Base-by-base conservation (phyloP, 2,329 filamentous ascomycete species). In the Clonostachys chloroleuca region DNA sequence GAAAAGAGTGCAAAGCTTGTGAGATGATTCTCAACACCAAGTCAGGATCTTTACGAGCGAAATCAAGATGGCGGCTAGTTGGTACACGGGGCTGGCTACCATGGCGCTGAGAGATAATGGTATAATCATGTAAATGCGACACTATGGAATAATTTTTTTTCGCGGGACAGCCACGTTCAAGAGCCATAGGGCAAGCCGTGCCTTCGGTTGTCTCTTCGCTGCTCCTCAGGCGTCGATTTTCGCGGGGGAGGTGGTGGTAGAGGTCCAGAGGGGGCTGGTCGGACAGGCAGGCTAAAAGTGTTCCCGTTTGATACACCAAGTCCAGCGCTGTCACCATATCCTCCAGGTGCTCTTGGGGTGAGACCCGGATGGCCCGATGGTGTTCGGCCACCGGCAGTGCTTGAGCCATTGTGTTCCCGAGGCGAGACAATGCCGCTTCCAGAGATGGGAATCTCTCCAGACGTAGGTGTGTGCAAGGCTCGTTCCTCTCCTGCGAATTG, bases 401-500 rank as follows among this genome's bases (percentile, higher is more conserved):
- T 74, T 52, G 71, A 65, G 54, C 65, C 60, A 56, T 67, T 63
- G 53, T 72, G 69, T 53, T 81, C 76, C 56, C 71, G 71, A 47
- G 79, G 79, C 37, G 77, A 78, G 51, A 77, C 66, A 54, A 82
- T 77, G 34, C 67, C 68, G 48, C 74, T 75, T 34, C 78, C 77
- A 44, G 73, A 77, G 50, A 89, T 81, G 37, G 84, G 84, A 49
- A 89, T 89, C 56, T 89, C 84, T 49, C 84, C 84, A 46, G 85
- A 87, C 12, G 84, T 87, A 34, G 86, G 84, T 16, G 84, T 87
- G 43, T 73, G 69, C 48, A 71, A 67, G 47, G 72, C 72, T 42
- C 70, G 69, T 43, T 74, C 69, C 44, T 73, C 62, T 57, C 66
- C 50, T 53, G 69, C 57, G 9, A 35, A 34, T 30, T 47, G 54